Percentiles rank a stretch among this genome's conserved stretches.
These are phyloP conservation scores for Pelargonium myrrhifolium DNA, from an alignment of 441 rosid species.

Conservation along the genomic window DNA sequence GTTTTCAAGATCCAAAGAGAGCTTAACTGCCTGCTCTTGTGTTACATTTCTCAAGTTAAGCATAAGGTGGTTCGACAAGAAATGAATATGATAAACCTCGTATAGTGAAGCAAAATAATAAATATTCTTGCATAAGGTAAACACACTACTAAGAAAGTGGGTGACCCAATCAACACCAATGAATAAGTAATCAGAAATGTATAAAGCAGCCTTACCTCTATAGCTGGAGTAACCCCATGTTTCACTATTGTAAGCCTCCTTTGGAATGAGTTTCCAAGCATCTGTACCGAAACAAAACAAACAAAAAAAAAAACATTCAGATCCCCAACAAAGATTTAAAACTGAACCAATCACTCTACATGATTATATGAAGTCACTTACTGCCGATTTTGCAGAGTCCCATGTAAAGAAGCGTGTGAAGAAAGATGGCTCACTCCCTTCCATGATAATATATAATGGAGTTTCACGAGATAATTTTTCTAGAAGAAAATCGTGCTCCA, in stretches of 20 bases:
- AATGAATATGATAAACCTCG: not conserved
- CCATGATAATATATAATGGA: constrained; percentile 66
- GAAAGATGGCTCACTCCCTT: constrained; percentile 91
- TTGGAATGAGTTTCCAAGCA: constrained; percentile 93
- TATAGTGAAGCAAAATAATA: not conserved
- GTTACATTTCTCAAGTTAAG: too few species aligned
- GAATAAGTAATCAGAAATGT: constrained; percentile 1
- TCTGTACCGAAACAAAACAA: constrained; percentile 42
- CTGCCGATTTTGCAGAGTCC: constrained; percentile 72
- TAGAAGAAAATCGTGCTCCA: constrained; percentile 65
- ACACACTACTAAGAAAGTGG: constrained; percentile 6
- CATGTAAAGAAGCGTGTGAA: constrained; percentile 89
- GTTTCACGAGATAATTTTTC: constrained; percentile 64
- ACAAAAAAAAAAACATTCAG: constrained; percentile 11
- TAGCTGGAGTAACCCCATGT: constrained; percentile 57
- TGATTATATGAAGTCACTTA: constrained; percentile 25
- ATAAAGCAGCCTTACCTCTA: constrained; percentile 46
- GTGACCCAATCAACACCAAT: constrained; percentile 5
- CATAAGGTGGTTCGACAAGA: too few species aligned
- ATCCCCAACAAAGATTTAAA: constrained; percentile 11
- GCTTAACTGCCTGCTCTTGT: too few species aligned
- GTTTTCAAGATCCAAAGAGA: too few species aligned
- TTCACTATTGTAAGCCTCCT: constrained; percentile 72
- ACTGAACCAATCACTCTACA: constrained; percentile 9
- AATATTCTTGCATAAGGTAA: not conserved